Base-by-base conservation (phyloP, 805 yeast species). In the Cyberlindnera galapagoensis region DNA sequence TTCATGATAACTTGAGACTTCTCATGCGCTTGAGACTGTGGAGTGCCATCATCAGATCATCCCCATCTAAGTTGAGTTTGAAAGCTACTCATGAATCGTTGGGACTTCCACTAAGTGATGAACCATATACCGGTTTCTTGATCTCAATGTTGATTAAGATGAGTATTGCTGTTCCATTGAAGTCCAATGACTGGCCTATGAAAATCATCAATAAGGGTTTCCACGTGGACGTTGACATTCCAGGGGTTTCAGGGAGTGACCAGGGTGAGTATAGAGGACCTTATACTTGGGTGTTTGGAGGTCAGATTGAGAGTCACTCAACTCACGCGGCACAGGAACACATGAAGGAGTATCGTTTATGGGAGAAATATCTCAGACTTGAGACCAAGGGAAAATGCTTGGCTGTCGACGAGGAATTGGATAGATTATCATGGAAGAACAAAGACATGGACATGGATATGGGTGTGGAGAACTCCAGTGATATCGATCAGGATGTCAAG, bases 11-110 rank as follows among this genome's bases (percentile, higher is more conserved):
- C 16, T 43, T 61, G 26, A 32, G 42, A 18, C 43, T 55, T 11
- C 38, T 67, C 20, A 51, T 63, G 57, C 50, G 59, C 31, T 25
- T 54, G 3, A 56, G 74, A 38, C 59, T 55, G 32, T 39, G 61
- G 13, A 60, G 49, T 44, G 44, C 55, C 26, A 40, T 49, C 9
- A 28, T 60, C 12, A 38, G 39, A 2, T 46, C 35, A 29, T 12
- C 44, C 40, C 16, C 33, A 22, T 30, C 65, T 32, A 44, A 18
- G 12, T 15, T 21, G 8, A 38, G 22, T 32, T 44, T 24, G 17
- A 47, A 18, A 24, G 35, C 23, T 28, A 21, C 39, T 29, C 47
- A 28, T 36, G 26, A 26, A 18, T 24, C 10, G 31, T 43, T 39
- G 38, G 54, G 51, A 1, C 45, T 40, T 21, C 20, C 38, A 14